Conservation (phyloP, 164 flowering plant species). For the Santalum album region DNA sequence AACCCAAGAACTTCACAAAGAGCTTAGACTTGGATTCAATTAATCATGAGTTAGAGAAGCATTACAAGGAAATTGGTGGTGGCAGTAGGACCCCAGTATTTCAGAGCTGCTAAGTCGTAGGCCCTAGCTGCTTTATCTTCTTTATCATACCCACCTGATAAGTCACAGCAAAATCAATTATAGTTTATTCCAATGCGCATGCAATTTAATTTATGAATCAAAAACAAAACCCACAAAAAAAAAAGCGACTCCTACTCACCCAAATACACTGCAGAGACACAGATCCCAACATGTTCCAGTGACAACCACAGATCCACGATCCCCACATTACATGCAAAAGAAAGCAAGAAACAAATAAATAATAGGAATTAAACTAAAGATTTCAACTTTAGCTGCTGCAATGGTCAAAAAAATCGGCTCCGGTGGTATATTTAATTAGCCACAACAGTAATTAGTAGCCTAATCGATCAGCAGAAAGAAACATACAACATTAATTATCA, state of each 20-base stretch:
- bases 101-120: conserved; percentile 75
- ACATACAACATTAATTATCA: no score
- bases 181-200: background rate
- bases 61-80: conserved; percentile 81
- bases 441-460: no score
- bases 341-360: background rate
- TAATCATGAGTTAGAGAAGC: no score
- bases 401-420: conserved; percentile 17
- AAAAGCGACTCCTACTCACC: conserved; percentile 25
- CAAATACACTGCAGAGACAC: conserved; percentile 51
- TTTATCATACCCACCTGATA: conserved; percentile 79
- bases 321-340: conserved; percentile 25
- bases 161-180: background rate
- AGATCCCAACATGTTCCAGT: conserved; percentile 3
- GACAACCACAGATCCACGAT: conserved; percentile 13
- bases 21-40: no score
- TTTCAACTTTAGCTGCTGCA: conserved; percentile 5
- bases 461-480: no score
- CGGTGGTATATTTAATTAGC: no score
- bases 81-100: conserved; percentile 81
- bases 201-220: background rate
- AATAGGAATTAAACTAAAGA: no score
- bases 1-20: background rate
- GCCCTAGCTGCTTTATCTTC: conserved; percentile 92
- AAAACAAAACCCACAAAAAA: background rate